phyloP scores from a whole-genome alignment of 225 moss, liverwort and hornwort species.

The Straminergon stramineum region DNA sequence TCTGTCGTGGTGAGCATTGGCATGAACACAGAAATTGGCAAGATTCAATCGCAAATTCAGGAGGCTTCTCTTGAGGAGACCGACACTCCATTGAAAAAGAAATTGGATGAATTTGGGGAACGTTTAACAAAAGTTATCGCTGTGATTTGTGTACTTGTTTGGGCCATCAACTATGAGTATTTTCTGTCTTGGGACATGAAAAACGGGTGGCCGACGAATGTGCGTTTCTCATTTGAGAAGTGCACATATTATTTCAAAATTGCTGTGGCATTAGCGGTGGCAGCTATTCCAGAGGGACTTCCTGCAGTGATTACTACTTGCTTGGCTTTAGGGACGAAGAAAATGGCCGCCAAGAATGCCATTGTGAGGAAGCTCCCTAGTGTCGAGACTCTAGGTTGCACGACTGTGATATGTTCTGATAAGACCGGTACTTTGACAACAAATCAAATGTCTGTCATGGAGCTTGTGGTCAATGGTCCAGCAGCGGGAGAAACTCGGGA shows the following conservation, averaged over 20 bases:
- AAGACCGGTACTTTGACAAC: constrained; percentile 95
- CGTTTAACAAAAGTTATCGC: constrained; percentile 76
- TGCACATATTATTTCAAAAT: constrained; percentile 98
- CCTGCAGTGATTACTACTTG: constrained; percentile 95
- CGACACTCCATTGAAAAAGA: constrained; percentile 85
- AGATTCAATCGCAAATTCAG: constrained; percentile 90
- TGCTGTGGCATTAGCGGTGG: constrained; percentile 87
- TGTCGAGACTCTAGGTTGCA: constrained; percentile 91
- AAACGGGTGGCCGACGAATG: constrained; percentile 54
- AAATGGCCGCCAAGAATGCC: constrained; percentile 96
- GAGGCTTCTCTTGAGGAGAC: constrained; percentile 73
- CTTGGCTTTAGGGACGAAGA: constrained; percentile 80
- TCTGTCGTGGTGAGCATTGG: constrained; percentile 73
- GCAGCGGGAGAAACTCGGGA: constrained; percentile 46
- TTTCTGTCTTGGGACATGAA: constrained; percentile 75
- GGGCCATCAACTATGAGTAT: constrained; percentile 88
- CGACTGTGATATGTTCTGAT: constrained; percentile 91
- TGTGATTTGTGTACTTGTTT: constrained; percentile 81
- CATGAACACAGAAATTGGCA: constrained; percentile 88
- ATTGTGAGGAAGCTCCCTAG: constrained; percentile 91
- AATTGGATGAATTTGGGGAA: constrained; percentile 86
- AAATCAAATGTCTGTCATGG: constrained; percentile 94
- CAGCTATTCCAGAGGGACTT: constrained; percentile 88
- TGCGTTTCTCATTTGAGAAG: constrained; percentile 77
- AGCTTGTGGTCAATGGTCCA: constrained; percentile 63